Base-by-base conservation (phyloP, 805 yeast genomes). In the Candida michaelii region DNA sequence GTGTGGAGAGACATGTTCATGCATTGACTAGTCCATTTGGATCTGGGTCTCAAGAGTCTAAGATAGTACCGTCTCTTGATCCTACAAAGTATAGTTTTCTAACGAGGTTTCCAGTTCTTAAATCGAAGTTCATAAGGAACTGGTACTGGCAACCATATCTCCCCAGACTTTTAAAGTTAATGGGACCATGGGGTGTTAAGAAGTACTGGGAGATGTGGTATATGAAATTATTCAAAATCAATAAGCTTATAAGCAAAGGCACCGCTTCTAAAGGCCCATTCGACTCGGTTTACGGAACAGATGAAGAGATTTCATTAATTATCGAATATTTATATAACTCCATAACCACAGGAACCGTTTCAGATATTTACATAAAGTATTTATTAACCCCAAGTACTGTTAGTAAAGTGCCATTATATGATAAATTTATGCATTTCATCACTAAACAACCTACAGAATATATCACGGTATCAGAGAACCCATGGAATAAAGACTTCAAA, bases 1-100 rank as follows among this genome's bases (percentile, higher is more conserved):
- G 95, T 0, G 80, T 86, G 14, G 95, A 87, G 52, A 68, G 87
- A 33, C 79, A 78, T 36, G 74, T 84, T 0, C 79, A 72, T 54
- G 81, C 90, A 0, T 62, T 84, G 2, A 74, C 73, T 1, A 73
- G 73, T 44, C 71, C 75, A 5, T 36, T 9, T 27, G 39, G 39
- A 12, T 16, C 15, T 40, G 19, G 37, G 31, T 23, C 29, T 42
- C 14, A 12, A 30, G 44, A 17, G 4, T 11, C 29, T 36, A n/a
- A 23, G 2, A 9, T 59, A 11, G 56, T 53, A 35, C 73, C 80
- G 7, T 55, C 71, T 2, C 50, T 72, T 12, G 71, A 69, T 48
- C 79, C 80, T 1, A 60, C 66, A 0, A 62, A 69, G 7, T 74
- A 66, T 53, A 56, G 63, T 5, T 78, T 77, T 46, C 51, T 78